Evolutionary conservation across 2,329 filamentous ascomycete genomes (phyloP).

Genomic region (Sclerotinia borealis): DNA sequence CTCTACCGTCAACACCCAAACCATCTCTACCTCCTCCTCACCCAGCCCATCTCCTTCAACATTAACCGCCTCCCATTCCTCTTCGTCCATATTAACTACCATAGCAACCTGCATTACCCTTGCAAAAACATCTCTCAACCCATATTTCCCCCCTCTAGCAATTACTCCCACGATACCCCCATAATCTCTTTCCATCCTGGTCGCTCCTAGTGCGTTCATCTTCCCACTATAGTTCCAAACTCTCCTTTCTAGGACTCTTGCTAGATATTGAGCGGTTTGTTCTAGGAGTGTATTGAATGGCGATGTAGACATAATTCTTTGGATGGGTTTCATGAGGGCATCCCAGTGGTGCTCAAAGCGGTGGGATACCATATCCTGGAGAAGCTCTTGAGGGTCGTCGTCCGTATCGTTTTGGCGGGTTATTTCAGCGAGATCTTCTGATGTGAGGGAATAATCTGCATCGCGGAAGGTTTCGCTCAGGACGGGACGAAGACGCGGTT

Average conservation of each 20-base stretch:
- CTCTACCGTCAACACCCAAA: constrained; percentile 65
- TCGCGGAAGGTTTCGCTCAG: constrained; percentile 87
- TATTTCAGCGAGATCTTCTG: constrained; percentile 53
- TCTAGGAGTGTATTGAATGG: constrained; percentile 69
- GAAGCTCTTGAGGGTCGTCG: constrained; percentile 41
- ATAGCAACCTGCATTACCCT: constrained; percentile 75
- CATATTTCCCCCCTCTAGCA: constrained; percentile 64
- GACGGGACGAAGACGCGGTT: constrained; percentile 75
- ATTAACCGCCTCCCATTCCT: constrained; percentile 81
- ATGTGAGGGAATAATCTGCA: constrained; percentile 70
- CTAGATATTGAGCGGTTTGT: constrained; percentile 8
- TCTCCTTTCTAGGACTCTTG: constrained; percentile 74
- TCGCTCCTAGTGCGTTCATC: constrained; percentile 73
- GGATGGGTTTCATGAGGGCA: constrained; percentile 75
- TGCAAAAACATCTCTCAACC: constrained; percentile 69
- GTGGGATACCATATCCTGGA: constrained; percentile 63
- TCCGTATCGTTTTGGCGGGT: constrained; percentile 44
- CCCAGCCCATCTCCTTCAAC: constrained; percentile 31
- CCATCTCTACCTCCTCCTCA: constrained; percentile 56
- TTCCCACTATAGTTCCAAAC: constrained; percentile 72
- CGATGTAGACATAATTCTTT: constrained; percentile 71
- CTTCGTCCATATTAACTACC: constrained; percentile 90
- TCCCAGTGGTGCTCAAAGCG: constrained; percentile 86
- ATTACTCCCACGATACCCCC: constrained; percentile 65
- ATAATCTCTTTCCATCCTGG: constrained; percentile 79